Evolutionary conservation across 192 early-diverging fungal genomes (phyloP), one percentile per base, ranked within the genome.

Genomic region (Coemansia sp.): DNA sequence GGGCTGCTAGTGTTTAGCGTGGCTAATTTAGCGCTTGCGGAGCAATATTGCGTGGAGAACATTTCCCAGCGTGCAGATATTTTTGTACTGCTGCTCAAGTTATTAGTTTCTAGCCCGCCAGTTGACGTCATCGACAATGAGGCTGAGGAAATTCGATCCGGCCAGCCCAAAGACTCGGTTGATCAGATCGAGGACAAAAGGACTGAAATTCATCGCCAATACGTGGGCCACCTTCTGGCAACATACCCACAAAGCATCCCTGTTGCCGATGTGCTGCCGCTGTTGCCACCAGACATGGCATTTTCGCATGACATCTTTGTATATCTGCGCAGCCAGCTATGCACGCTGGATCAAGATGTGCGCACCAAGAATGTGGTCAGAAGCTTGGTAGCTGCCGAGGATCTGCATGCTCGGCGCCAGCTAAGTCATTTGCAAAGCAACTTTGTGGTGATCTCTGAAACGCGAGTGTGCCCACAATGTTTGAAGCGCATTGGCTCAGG

Each of bases 1-100:
- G 67, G 80, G 41, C 84, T 95, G 54, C 87, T 90, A 62, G 87
- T 94, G 12, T 88, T 89, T 65, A 87, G 87, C 50, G 73, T 97
- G 20, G 65, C 78, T 15, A 88, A 87, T 14, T 52, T 67, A 16
- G 5, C 47, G 44, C 63, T 67, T 26, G 70, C 77, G 11, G 80
- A 91, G 82, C 56, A 86, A 75, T 78, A 89, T 79, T 68, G 80
- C 74, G 44, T 83, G 63, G 56, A 86, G 66, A 63, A 85, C 37
- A 61, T 72, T 11, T 59, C 14, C 19, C 45, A 52, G 9, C 54
- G 47, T 6, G 35, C 57, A 2, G 62, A 52, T 16, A 61, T 74
- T 18, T 78, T 74, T 63, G 67, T 72, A 13, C 49, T 65, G 49
- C 50, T 81, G 28, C 50, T 73, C 14, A 59, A 56, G 35, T 55